A percentile compares a stretch with the other conserved stretches of the same genome.
Evolutionary conservation across 2,329 filamentous ascomycete species (phyloP).

Genomic region (Pseudocercospora musae): DNA sequence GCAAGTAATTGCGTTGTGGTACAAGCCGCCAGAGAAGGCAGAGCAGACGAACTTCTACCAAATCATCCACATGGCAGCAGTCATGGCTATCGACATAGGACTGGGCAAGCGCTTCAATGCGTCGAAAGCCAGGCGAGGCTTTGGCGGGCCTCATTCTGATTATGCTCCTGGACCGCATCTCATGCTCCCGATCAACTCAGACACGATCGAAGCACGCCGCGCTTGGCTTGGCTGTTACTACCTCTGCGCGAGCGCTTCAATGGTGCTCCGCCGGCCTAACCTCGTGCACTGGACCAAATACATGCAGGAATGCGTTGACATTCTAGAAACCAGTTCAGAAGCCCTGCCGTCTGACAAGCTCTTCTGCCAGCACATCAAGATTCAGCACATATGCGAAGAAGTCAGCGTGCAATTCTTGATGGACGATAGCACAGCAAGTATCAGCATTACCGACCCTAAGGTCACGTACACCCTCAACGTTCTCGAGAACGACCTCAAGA

Average conservation of each 20-base stretch:
- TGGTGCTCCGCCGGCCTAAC: conserved; percentile 57
- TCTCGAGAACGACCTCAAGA: conserved; percentile 53
- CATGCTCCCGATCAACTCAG: conserved; percentile 41
- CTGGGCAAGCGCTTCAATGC: conserved; percentile 59
- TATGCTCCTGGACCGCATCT: conserved; percentile 31
- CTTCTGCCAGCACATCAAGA: conserved; percentile 56
- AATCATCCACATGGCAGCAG: conserved; percentile 73
- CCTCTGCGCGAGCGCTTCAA: conserved; percentile 56
- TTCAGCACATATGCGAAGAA: conserved; percentile 58
- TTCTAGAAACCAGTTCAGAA: conserved; percentile 55
- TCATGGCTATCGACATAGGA: conserved; percentile 81
- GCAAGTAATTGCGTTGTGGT: conserved; percentile 75
- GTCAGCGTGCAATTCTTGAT: conserved; percentile 56
- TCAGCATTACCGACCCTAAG: conserved; percentile 54
- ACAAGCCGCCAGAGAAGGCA: conserved; percentile 75
- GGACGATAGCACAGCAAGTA: conserved; percentile 50
- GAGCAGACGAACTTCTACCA: conserved; percentile 90
- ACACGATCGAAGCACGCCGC: conserved; percentile 55
- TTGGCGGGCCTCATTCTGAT: conserved; percentile 35
- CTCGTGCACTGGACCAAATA: conserved; percentile 61
- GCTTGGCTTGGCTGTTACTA: conserved; percentile 63
- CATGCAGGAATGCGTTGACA: conserved; percentile 60
- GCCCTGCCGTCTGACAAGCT: conserved; percentile 55
- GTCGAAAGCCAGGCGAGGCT: conserved; percentile 34
- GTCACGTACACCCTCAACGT: conserved; percentile 54